Evolutionary conservation across 441 rosid genomes (phyloP), one percentile per base, ranked within the genome.

Genomic region (Mallotus japonicus): DNA sequence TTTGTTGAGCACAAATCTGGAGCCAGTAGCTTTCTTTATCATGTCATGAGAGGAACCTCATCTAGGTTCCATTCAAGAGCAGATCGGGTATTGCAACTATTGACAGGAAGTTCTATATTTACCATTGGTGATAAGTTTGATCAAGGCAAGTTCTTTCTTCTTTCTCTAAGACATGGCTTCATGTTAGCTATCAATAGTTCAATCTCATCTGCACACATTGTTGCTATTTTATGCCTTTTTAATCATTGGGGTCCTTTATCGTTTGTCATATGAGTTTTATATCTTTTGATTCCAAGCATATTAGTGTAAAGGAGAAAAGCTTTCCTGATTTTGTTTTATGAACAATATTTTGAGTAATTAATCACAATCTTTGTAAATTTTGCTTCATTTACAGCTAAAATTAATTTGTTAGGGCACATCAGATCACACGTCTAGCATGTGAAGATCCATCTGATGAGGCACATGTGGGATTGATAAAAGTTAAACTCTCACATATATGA

Each of bases 61-160:
- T 81, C 84, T 62, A 85, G 81, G 76, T 83, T 92, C 72, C 97
- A 93, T 80, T 93, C 98, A 69, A 88, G 81, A 81, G 97, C 95
- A 62, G 85, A 81, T 74, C 74, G 77, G 59, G 84, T 85, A 74
- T 77, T 92, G 76, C 73, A 73, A 74, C 67, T 87, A 66, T 78
- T 91, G 83, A 76, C 85, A 82, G 84, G 80, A 72, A 78, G 83
- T 63, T 85, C 89, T 62, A 78, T 85, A 61, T 80, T 85, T 24
- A 24, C 28, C 1, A 24, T 24, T 24, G 28, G 28, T 24, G 28
- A 24, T 24, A 24, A 24, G 28, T 72, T 24, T 24, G 28, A 24
- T 24, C 1, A 24, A 24, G 28, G 28, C 80, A 86, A 77, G 92
- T 53, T 73, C 73, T 72, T 81, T 80, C 28, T 24, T 24, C 28